Percentiles rank a stretch among this genome's conserved stretches.
Conservation (phyloP, 2,329 filamentous ascomycete genomes). For the Pseudogymnoascus sp. region DNA sequence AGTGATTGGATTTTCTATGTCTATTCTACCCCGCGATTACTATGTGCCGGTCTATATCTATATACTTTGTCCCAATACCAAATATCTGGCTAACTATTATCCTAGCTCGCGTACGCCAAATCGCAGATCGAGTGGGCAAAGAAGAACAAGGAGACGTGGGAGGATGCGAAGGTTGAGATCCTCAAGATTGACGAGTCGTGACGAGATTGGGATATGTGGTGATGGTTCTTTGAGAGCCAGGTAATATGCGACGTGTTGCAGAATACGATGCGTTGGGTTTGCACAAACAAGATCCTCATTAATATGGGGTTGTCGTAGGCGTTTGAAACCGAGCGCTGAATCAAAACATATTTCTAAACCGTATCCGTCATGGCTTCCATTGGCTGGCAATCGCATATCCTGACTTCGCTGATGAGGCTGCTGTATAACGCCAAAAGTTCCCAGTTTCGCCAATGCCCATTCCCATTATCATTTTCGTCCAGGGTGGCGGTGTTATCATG, state of each 20-base stretch:
- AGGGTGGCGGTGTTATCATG: neutral
- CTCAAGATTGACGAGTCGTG: constrained; percentile 51
- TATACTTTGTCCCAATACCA: neutral
- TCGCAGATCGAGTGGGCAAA: constrained; percentile 69
- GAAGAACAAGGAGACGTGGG: constrained; percentile 65
- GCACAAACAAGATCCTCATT: neutral
- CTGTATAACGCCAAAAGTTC: neutral
- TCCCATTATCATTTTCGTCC: neutral
- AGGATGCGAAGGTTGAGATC: constrained; percentile 62
- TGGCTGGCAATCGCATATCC: neutral
- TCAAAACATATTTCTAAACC: neutral
- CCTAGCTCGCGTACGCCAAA: constrained; percentile 61
- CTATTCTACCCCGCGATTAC: neutral
- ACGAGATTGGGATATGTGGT: constrained; percentile 9
- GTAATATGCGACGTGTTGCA: constrained; percentile 2
- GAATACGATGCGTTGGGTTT: neutral
- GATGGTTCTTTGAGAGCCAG: neutral
- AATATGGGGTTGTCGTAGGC: neutral
- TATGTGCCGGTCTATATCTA: neutral
- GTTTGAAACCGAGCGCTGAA: constrained; percentile 5
- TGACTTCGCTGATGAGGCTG: neutral
- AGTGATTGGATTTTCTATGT: constrained; percentile 29
- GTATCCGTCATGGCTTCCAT: neutral
- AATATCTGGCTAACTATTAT: constrained; percentile 12
- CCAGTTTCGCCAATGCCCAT: neutral